Base-by-base conservation (phyloP, 306 rosid genomes). In the Cucurbita pepo region DNA sequence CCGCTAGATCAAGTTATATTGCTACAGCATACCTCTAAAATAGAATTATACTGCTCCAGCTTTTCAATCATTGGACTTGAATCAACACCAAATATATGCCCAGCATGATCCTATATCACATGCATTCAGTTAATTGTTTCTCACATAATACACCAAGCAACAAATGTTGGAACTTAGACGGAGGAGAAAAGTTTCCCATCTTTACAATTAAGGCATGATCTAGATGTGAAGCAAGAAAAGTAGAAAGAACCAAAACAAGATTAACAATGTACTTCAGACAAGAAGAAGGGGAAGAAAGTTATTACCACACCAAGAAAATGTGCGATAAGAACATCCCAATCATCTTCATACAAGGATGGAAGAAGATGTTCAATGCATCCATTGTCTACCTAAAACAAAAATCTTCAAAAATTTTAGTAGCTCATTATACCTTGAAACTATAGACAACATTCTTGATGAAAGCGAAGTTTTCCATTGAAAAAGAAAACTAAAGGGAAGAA, bases 231-330 rank as follows among this genome's bases (percentile, higher is more conserved):
- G 64, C 50, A 52, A 54, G 61, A 72, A 54, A 18, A 55, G 75
- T 19, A 56, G 76, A 72, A 13, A 72, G 19, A 55, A 53, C 54
- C 54, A 55, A 52, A 21, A 71, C 38, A 36, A 73, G 43, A 13
- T 48, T 30, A 69, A 61, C 19, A 69, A 44, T 58, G 22, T 58
- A 76, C 30, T 51, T 30, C 55, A 21, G 19, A 48, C 10, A 38
- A 40, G 25, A 37, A 1, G 3, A 48, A 72, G 76, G 75, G 74
- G 37, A 12, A 73, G 63, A 71, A 51, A 18, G 62, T 63, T 41
- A 89, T 47, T 90, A 94, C 98, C 97, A 94, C 97, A 41, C 98
- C 97, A 72, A 94, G 98, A 86, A 94, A 94, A 87, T 94, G 98
- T 37, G 98, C 86, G 13, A 94, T 85, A 75, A 94, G 98, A 85